Evolutionary conservation across 1,284 basidiomycete species (phyloP), one percentile per base, ranked within the genome.

Genomic region (Tilletia indica): DNA sequence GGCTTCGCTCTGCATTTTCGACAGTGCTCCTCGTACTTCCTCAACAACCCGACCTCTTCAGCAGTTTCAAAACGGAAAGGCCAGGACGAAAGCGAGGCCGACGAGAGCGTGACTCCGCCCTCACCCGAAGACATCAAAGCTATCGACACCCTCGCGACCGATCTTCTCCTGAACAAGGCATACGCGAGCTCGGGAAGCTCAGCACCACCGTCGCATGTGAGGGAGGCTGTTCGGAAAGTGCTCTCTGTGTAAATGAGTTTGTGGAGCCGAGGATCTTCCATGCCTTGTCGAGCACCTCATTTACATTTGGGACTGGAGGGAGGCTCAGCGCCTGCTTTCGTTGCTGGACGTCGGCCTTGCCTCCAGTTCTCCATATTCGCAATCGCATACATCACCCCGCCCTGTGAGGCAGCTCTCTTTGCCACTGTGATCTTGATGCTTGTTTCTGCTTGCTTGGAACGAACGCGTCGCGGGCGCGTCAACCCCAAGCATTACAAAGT

Each of bases 101-200:
- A 61, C 39, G 74, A 77, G 61, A 64, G 61, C 36, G 61, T 64
- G 12, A 21, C 34, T 5, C 36, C 36, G 36, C 61, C 61, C 8
- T 11, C 61, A 34, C 19, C 31, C 16, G 12, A 34, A 16, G 61
- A 64, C 42, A 71, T 80, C n/a, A 68, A 76, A 11, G 67, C 72
- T 14, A 74, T 82, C 58, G 80, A 82, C 67, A 31, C 76, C 19
- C 69, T 82, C 14, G 78, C 75, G 19, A 82, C 79, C 16, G 69
- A 68, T 21, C 68, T 82, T 2, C 70, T 82, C 6, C 71, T 82
- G 36, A 72, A 77, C 58, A 76, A 74, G 58, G 76, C 76, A n/a
- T 82, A 82, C 69, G 74, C 77, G 54, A 72, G 78, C 36, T 38
- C 61, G 34, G 61, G 36, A 16, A 19, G 6, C 61, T 25, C 16